Base-by-base conservation (phyloP, 306 rosid species). In the Nissolia schottii region DNA sequence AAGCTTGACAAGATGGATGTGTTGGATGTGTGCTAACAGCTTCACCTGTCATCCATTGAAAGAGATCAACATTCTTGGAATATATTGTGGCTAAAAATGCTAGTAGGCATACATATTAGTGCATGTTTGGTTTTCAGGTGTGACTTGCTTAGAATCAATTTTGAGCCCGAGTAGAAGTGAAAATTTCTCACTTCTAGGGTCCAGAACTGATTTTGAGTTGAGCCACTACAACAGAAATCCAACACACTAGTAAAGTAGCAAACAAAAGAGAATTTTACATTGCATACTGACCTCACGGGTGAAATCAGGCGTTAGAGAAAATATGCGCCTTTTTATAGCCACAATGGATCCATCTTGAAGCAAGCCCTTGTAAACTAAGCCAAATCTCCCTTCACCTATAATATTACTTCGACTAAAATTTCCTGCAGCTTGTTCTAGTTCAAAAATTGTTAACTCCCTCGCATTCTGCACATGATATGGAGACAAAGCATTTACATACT, bases 261-360 rank as follows among this genome's bases (percentile, higher is more conserved):
- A 34, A 53, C 51, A 31, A 46, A 48, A 1, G 35, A 53, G 70
- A 70, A n/a, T 45, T 50, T 71, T 63, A n/a, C 35, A 11, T 34
- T 49, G 9, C 14, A 18, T n/a, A 40, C 27, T 60, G 78, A 89
- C 96, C 88, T 83, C 81, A 48, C 38, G 80, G 57, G 76, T 34
- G 70, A 87, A 89, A 77, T 81, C 62, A 7, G 27, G 87, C 55
- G 73, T 83, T 11, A 81, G 75, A 37, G 82, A n/a, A 70, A 59
- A 79, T 23, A 75, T 59, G 58, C 88, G 76, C 69, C 92, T 85
- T 82, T 87, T 87, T 79, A 89, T 70, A 28, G 90, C 87, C 10
- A 89, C 96, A 78, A 89, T 79, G 18, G 90, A 74, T 73, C 96
- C 96, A 80, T 89, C 92, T 73, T 76, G 90, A 75, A 89, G 96